Conservation (phyloP, 78 protist species). For the Pigoraptor vietnamica region DNA sequence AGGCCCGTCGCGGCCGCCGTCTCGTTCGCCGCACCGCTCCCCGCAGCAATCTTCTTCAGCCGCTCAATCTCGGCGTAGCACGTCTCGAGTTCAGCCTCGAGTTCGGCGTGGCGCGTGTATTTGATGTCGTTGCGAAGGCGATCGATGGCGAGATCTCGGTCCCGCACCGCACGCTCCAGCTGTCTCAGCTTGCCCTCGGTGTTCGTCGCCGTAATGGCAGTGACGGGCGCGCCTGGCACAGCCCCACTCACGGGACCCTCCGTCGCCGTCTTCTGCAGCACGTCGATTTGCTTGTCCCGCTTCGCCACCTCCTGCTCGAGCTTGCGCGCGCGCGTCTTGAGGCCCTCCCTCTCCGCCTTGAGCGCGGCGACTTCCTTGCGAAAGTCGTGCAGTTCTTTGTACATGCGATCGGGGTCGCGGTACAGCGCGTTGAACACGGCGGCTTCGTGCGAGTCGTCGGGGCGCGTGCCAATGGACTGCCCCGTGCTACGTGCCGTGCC, state of each 20-base stretch:
- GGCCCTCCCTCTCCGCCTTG: background rate
- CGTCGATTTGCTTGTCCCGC: background rate
- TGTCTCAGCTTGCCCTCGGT: background rate
- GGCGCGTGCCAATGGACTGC: background rate
- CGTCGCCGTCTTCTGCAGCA: background rate
- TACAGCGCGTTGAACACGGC: background rate
- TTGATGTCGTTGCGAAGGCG: background rate
- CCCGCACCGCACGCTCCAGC: background rate
- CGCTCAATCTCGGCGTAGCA: background rate
- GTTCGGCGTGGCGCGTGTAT: background rate
- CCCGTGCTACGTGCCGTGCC: background rate
- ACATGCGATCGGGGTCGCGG: background rate
- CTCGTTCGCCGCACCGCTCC: no score
- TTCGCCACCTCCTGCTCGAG: background rate
- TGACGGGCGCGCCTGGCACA: background rate
- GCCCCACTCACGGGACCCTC: background rate
- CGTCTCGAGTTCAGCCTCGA: background rate
- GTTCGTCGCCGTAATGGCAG: background rate
- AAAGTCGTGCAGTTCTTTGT: background rate
- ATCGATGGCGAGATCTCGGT: background rate
- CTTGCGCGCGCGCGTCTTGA: background rate
- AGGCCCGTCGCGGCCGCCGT: background rate
- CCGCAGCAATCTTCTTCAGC: background rate
- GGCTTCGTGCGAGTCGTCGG: background rate
- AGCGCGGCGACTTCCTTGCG: background rate